A percentile compares a stretch with the other conserved stretches of the same genome.
Evolutionary conservation across 192 early-diverging fungal species (phyloP).

Genomic region (Backusella australiensis): DNA sequence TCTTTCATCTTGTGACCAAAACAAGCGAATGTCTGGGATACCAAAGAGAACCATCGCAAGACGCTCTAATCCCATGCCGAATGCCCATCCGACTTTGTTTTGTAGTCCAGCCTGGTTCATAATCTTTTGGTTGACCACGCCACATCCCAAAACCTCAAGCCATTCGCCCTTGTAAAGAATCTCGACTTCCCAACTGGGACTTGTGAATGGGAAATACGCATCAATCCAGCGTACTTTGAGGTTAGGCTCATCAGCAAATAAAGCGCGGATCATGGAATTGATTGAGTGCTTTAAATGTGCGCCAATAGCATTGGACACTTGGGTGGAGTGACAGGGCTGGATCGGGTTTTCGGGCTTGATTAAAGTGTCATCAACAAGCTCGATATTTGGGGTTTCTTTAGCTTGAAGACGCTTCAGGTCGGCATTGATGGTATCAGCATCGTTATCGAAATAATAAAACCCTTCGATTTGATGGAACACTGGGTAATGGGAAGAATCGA

Average conservation of each 20-base stretch:
- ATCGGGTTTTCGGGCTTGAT: constrained; percentile 69
- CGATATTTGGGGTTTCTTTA: constrained; percentile 11
- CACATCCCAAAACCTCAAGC: constrained; percentile 93
- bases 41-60: constrained; percentile 95
- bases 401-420: constrained; percentile 25
- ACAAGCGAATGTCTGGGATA: constrained; percentile 94
- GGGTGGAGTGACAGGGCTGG: constrained; percentile 65
- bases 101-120: constrained; percentile 63
- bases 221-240: constrained; percentile 94
- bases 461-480: constrained; percentile 99
- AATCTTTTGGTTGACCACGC: constrained; percentile 86
- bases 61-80: constrained; percentile 95
- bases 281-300: constrained; percentile 78
- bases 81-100: constrained; percentile 93
- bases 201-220: constrained; percentile 94
- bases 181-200: constrained; percentile 97
- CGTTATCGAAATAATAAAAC: constrained; percentile 64
- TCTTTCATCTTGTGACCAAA: constrained; percentile 89
- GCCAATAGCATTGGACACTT: constrained; percentile 55
- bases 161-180: constrained; percentile 90
- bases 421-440: constrained; percentile 32
- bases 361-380: constrained; percentile 47
- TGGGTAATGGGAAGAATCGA: constrained; percentile 94
- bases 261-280: constrained; percentile 74
- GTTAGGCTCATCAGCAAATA: constrained; percentile 63